Evolutionary conservation across 495 filamentous ascomycete species (phyloP), one percentile per base, ranked within the genome.

Genomic region (Aspergillus asperescens): DNA sequence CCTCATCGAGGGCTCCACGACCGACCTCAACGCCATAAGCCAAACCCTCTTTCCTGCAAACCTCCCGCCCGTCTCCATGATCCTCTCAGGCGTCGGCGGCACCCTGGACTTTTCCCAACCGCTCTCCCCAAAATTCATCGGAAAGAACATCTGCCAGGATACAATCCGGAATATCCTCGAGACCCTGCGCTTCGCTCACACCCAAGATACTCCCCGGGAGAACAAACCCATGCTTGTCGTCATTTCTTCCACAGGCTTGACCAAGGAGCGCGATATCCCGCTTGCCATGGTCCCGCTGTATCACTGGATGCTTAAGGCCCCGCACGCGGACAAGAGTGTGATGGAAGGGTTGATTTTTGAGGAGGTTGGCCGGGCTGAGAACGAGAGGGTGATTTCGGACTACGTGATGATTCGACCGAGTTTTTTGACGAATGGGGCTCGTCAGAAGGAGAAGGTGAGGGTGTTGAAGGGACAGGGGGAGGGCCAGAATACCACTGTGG

Each of bases 241-340:
- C 0, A 69, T 81, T 52, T 79, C 75, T 56, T 76, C 79, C 1
- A 82, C 80, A 0, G 83, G 82, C 8, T 55, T 82, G 20, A 70
- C 62, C 16, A 62, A 61, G 34, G 68, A 64, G 16, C 70, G 79
- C 9, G 82, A 86, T 60, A 63, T 79, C 16, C 83, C 84, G 3
- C 22, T 74, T 1, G 38, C 63, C 1, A 63, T 82, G 54, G 39
- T 68, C 0, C 76, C 77, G 13, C 28, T 86, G 25, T 85, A 83
- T 62, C 57, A 71, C 31, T 59, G 71, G 56, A 0, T 79, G 31
- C 65, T 85, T 29, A 62, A 63, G 43, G 68, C 66, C 7, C 75
- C 82, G 32, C 80, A 81, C 51, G 68, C 52, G 8, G 84, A 87
- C 58, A 88, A 88, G 74, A 50, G 57, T 54, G 64, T 66, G 4